Percentiles rank a stretch among this genome's conserved stretches.
Conservation (phyloP, 192 early-diverging fungal species). For the Coemansia erecta region DNA sequence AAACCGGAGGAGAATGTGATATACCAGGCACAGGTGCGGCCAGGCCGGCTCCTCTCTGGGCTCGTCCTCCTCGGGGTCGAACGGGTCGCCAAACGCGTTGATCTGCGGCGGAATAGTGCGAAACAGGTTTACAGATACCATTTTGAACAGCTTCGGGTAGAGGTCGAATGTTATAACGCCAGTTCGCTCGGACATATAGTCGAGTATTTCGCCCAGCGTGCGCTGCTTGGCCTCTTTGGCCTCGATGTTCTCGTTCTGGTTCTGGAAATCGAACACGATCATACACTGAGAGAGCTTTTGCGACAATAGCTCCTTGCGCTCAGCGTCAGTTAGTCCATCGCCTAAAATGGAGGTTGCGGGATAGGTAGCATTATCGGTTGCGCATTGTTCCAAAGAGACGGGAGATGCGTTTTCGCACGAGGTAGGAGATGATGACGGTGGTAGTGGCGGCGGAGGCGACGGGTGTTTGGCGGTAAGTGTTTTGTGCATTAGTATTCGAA, state of each 20-base stretch:
- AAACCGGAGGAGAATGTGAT: constrained; percentile 97
- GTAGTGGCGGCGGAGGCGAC: background rate
- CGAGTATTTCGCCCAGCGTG: constrained; percentile 86
- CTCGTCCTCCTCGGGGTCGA: constrained; percentile 99
- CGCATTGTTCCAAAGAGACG: background rate
- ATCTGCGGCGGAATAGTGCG: constrained; percentile 95
- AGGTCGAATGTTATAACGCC: constrained; percentile 85
- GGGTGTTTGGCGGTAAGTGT: constrained; percentile 14
- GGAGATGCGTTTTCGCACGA: background rate
- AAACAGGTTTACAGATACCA: constrained; percentile 96
- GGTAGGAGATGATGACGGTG: background rate
- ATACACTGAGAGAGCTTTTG: constrained; percentile 91
- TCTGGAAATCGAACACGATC: constrained; percentile 95
- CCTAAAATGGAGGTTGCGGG: constrained; percentile 29
- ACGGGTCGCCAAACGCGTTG: constrained; percentile 92
- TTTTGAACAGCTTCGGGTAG: constrained; percentile 90
- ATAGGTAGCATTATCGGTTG: background rate
- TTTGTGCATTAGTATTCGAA: constrained; percentile 13
- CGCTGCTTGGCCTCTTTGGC: constrained; percentile 97
- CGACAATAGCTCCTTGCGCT: constrained; percentile 85
- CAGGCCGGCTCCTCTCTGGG: constrained; percentile 95
- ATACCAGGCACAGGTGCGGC: constrained; percentile 98
- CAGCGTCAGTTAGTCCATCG: constrained; percentile 73
- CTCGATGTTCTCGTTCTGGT: constrained; percentile 79
- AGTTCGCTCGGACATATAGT: constrained; percentile 87